Evolutionary conservation across 1,284 basidiomycete genomes (phyloP).

Genomic region (Erythrobasidium hasegawianum): DNA sequence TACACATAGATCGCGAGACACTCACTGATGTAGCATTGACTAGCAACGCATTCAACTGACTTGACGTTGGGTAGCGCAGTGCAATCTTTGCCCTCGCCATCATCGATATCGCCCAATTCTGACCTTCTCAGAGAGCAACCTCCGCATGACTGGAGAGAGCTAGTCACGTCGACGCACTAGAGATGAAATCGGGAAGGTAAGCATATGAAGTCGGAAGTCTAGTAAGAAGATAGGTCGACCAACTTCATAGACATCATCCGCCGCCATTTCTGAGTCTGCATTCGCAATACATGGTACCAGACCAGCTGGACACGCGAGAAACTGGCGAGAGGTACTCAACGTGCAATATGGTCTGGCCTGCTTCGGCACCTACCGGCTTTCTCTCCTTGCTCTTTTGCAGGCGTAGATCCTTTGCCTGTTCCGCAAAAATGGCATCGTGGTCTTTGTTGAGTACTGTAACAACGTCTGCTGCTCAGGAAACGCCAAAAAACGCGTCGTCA

Average conservation of each 20-base stretch:
- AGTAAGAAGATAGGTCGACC: not conserved
- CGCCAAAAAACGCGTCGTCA: not conserved
- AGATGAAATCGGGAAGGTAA: not conserved
- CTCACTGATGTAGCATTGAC: constrained; percentile 30
- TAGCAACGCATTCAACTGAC: constrained; percentile 20
- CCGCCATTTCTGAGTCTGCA: constrained; percentile 19
- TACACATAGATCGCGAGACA: no score
- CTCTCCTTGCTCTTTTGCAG: constrained; percentile 19
- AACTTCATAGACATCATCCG: constrained; percentile 29
- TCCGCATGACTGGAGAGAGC: constrained; percentile 32
- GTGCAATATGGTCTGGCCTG: not conserved
- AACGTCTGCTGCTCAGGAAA: constrained; percentile 2
- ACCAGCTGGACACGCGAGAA: constrained; percentile 32
- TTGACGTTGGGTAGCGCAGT: constrained; percentile 21
- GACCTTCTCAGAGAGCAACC: constrained; percentile 18
- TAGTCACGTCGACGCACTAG: constrained; percentile 27
- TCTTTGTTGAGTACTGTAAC: constrained; percentile 27
- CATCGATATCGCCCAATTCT: constrained; percentile 27
- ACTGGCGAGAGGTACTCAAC: constrained; percentile 3
- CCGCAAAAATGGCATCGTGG: constrained; percentile 28
- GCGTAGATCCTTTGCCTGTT: constrained; percentile 22
- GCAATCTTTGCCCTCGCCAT: constrained; percentile 21
- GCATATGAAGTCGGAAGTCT: not conserved
- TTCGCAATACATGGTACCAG: constrained; percentile 27
- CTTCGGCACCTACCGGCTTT: constrained; percentile 24